These are phyloP conservation scores for Calamus simplicifolius DNA, from an alignment of 176 grass and related monocot species.

Conservation along the genomic window DNA sequence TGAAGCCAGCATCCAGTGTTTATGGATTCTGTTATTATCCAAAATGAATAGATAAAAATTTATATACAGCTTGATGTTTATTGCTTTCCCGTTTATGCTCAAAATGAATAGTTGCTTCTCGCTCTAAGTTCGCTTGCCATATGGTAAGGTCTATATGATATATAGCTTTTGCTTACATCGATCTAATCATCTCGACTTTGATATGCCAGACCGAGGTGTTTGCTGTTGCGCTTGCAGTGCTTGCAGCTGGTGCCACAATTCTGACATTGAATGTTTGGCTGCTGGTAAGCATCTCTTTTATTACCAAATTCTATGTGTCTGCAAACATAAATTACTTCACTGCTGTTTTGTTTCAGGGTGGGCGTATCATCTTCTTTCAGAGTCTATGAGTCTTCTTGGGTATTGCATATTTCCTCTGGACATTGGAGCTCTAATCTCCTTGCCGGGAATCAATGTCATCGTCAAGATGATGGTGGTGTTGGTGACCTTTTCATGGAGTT, in stretches of 20 bases:
- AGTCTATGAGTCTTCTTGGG: background rate
- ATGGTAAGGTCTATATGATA: no score
- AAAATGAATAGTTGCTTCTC: no score
- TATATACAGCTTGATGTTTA: no score
- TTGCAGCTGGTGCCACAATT: background rate
- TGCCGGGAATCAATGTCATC: background rate
- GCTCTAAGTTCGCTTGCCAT: no score
- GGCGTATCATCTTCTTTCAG: background rate
- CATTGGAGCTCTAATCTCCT: background rate
- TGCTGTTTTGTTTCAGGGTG: background rate
- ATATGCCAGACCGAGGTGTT: background rate
- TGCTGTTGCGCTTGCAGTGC: background rate
- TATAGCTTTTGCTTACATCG: no score
- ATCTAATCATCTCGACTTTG: no score
- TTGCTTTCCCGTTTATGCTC: no score
- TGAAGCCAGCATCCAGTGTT: no score
- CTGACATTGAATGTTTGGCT: background rate
- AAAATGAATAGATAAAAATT: no score
- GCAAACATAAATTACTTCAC: background rate
- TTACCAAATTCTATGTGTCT: background rate
- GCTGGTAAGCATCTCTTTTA: background rate
- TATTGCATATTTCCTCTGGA: background rate
- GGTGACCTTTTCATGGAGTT: background rate
- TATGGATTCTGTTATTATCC: no score
- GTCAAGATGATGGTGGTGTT: slow-evolving; percentile 2